These are phyloP conservation scores for Diaporthe ilicicola DNA, from an alignment of 2,329 filamentous ascomycete genomes.

Conservation along the genomic window DNA sequence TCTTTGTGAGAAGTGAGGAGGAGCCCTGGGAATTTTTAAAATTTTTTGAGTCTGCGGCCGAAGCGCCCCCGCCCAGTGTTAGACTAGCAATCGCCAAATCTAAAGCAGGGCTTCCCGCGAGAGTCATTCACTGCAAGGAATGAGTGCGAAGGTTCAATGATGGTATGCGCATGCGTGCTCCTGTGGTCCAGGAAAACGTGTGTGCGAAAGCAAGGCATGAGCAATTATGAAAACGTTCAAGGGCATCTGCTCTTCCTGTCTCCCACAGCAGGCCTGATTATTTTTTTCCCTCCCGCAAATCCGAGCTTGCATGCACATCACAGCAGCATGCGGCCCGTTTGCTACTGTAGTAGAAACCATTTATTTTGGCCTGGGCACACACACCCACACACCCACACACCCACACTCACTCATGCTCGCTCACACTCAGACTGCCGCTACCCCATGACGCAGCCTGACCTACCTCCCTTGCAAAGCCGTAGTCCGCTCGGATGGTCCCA, in stretches of 20 bases:
- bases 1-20: constrained; percentile 3
- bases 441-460: constrained; percentile 6
- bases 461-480: constrained; percentile 3
- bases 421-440: not conserved
- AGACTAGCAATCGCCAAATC: constrained; percentile 19
- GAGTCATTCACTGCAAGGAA: constrained; percentile 20
- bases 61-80: constrained; percentile 4
- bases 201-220: not conserved
- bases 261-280: no score
- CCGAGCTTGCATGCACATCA: not conserved
- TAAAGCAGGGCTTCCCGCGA: constrained; percentile 23
- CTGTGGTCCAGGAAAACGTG: not conserved
- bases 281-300: not conserved
- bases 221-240: not conserved
- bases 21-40: constrained; percentile 16
- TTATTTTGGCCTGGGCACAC: constrained; percentile 10
- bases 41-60: constrained; percentile 9
- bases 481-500: no score
- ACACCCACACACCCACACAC: no score
- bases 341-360: constrained; percentile 11
- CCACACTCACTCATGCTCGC: no score
- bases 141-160: not conserved
- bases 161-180: not conserved
- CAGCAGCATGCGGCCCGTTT: constrained; percentile 1
- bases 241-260: not conserved